phyloP scores from a whole-genome alignment of 495 filamentous ascomycete genomes.

The Penicillium chermesinum region DNA sequence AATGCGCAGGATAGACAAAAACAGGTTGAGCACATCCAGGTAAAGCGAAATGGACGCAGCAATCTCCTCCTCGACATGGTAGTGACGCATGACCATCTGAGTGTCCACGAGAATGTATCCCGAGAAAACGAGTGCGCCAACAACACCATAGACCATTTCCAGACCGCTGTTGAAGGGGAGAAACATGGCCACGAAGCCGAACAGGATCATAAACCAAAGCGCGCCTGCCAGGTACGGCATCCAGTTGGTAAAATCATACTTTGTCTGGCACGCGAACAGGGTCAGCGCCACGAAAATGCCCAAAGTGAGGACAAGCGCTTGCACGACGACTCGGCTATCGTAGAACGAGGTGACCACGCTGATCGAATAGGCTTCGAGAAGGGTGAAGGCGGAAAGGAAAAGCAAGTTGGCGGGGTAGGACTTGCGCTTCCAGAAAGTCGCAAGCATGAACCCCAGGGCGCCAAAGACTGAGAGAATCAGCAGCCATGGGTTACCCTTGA shows the following conservation, averaged over 20 bases:
- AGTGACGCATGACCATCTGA: slow-evolving; percentile 88
- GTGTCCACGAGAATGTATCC: slow-evolving; percentile 95
- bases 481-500: slow-evolving; percentile 75
- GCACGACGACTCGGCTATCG: slow-evolving; percentile 71
- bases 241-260: slow-evolving; percentile 97
- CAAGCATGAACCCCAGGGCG: slow-evolving; percentile 71
- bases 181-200: slow-evolving; percentile 85
- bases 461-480: slow-evolving; percentile 82
- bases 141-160: slow-evolving; percentile 77
- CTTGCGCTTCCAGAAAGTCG: slow-evolving; percentile 97
- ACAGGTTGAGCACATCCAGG: slow-evolving; percentile 93
- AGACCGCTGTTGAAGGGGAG: slow-evolving; percentile 70
- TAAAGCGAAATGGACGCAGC: slow-evolving; percentile 93
- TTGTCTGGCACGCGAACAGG: slow-evolving; percentile 92
- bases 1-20: slow-evolving; percentile 86
- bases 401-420: slow-evolving; percentile 92
- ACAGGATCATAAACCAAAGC: slow-evolving; percentile 84
- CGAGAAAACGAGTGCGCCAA: slow-evolving; percentile 81
- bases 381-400: slow-evolving; percentile 88
- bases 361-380: slow-evolving; percentile 89
- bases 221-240: slow-evolving; percentile 90
- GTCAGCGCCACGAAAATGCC: slow-evolving; percentile 93
- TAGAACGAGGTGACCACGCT: slow-evolving; percentile 88
- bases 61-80: slow-evolving; percentile 98
- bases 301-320: slow-evolving; percentile 84